Percentiles rank a stretch among this genome's conserved stretches.
phyloP scores from a whole-genome alignment of 805 yeast species.

The Lipomyces orientalis region DNA sequence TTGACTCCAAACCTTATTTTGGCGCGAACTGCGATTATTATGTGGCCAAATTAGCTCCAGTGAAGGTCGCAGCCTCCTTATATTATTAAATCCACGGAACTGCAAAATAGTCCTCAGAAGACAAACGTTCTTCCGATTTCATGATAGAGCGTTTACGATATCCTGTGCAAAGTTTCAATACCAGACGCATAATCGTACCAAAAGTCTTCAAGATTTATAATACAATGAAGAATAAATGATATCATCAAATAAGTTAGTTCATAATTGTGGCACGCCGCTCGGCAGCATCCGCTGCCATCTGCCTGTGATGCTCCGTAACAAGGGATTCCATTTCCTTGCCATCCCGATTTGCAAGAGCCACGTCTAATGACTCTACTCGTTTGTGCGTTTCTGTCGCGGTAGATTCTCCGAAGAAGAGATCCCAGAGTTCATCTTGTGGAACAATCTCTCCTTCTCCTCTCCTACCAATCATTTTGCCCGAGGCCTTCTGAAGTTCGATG shows the following conservation, averaged over 20 bases:
- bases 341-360: slow-evolving; percentile 18
- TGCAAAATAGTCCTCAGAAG: too few relatives aligned
- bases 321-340: slow-evolving; percentile 7
- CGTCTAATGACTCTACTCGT: slow-evolving; percentile 13
- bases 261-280: slow-evolving; percentile 23
- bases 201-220: neutral
- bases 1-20: neutral
- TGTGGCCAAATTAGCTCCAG: too few relatives aligned
- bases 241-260: neutral
- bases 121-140: too few relatives aligned
- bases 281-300: slow-evolving; percentile 25
- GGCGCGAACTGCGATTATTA: neutral
- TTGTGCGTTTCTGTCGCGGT: slow-evolving; percentile 17
- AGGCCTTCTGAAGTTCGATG: slow-evolving; percentile 58
- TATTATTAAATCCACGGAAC: too few relatives aligned
- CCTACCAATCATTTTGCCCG: slow-evolving; percentile 56
- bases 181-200: neutral
- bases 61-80: too few relatives aligned
- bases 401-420: slow-evolving; percentile 55
- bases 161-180: neutral
- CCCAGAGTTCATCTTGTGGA: slow-evolving; percentile 64
- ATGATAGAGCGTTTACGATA: too few relatives aligned
- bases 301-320: slow-evolving; percentile 21
- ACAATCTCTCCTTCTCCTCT: slow-evolving; percentile 65
- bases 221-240: neutral